Evolutionary conservation across 371 early-diverging fungal species (phyloP).

Genomic region (Rhizopus arrhizus): DNA sequence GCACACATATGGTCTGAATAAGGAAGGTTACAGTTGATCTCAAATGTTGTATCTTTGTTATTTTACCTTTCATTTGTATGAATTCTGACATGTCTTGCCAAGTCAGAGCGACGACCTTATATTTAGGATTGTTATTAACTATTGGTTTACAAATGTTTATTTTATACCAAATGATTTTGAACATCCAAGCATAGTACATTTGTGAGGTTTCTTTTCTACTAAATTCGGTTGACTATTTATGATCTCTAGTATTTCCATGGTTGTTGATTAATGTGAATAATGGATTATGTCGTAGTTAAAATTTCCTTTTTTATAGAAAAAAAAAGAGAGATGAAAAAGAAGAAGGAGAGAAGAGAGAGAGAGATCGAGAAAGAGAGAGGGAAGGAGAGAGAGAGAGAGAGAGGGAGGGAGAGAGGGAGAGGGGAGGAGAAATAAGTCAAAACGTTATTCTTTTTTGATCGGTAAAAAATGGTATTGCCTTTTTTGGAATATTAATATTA

Average conservation of each 20-base stretch:
- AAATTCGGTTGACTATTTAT: constrained; percentile 49
- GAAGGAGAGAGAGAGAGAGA: background rate
- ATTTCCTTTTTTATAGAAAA: background rate
- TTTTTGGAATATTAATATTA: too few species aligned
- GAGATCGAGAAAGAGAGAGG: background rate
- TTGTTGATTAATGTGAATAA: background rate
- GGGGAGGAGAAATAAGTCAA: too few species aligned
- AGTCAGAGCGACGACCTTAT: constrained; percentile 57
- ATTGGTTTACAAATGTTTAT: background rate
- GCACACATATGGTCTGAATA: constrained; percentile 61
- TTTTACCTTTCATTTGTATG: constrained; percentile 64
- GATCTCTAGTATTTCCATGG: constrained; percentile 60
- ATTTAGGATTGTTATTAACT: background rate
- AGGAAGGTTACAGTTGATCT: constrained; percentile 3
- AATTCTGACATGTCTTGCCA: constrained; percentile 69
- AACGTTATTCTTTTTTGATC: too few species aligned
- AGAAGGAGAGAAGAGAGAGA: background rate
- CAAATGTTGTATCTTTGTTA: background rate
- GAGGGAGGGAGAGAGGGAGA: background rate
- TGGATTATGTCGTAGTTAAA: background rate
- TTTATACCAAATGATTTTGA: constrained; percentile 61
- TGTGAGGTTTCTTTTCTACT: constrained; percentile 41
- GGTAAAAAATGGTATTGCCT: too few species aligned
- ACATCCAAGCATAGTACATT: constrained; percentile 60
- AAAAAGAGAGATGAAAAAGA: background rate